phyloP scores from a whole-genome alignment of 805 yeast genomes.

The Starmerella etchellsii region DNA sequence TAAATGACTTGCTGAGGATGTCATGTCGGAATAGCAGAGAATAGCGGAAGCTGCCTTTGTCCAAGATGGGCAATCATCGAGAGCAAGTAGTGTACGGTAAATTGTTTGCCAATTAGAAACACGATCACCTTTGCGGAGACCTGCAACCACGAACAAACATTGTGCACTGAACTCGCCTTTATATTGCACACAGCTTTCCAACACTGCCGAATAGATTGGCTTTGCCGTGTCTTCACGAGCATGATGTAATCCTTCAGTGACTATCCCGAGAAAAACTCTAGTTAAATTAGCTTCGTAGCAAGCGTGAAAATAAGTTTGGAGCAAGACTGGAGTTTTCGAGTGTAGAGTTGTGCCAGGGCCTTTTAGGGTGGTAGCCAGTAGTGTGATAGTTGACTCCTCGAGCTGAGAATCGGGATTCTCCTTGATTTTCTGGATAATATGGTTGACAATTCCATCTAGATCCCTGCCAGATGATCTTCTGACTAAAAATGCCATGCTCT shows the following conservation, averaged over 20 bases:
- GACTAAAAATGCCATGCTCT: constrained; percentile 72
- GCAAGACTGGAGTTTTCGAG: constrained; percentile 47
- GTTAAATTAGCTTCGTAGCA: not conserved
- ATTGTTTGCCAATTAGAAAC: constrained; percentile 26
- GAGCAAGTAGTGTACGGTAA: constrained; percentile 1
- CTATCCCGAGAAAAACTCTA: constrained; percentile 8
- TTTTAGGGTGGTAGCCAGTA: constrained; percentile 62
- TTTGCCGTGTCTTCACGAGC: constrained; percentile 23
- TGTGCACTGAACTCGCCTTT: not conserved
- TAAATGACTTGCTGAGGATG: not conserved
- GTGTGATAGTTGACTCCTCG: constrained; percentile 42
- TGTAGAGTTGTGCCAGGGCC: constrained; percentile 63
- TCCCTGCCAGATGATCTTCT: constrained; percentile 47
- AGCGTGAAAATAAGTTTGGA: constrained; percentile 21
- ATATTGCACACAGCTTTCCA: not conserved
- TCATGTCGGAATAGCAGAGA: not conserved
- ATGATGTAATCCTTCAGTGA: constrained; percentile 26
- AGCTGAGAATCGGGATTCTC: constrained; percentile 36
- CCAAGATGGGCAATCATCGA: constrained; percentile 5
- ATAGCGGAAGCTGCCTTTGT: constrained; percentile 12
- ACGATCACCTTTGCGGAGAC: constrained; percentile 30
- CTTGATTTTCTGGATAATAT: constrained; percentile 26
- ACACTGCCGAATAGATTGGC: constrained; percentile 19
- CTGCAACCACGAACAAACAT: constrained; percentile 23
- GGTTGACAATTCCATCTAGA: constrained; percentile 36